Conservation (phyloP, 1,284 basidiomycete genomes). For the Ganoderma boninense region DNA sequence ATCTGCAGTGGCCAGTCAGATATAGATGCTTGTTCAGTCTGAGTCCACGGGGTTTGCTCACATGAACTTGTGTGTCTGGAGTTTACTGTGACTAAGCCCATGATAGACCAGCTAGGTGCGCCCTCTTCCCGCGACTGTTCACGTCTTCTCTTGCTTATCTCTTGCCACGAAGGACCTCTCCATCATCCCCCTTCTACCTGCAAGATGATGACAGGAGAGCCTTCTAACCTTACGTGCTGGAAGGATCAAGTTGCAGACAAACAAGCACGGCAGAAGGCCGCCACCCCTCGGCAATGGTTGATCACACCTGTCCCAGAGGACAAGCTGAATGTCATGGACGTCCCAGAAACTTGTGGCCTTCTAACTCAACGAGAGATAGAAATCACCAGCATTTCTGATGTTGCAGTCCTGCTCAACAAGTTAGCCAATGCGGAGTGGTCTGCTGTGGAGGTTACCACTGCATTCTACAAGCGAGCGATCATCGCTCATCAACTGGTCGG, state of each 20-base stretch:
- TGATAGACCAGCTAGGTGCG: not conserved
- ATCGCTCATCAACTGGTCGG: constrained; percentile 61
- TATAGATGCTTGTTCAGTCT: not conserved
- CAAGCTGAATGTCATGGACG: constrained; percentile 47
- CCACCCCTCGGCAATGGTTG: constrained; percentile 58
- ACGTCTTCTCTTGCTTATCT: not conserved
- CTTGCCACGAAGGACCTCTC: not conserved
- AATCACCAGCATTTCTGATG: constrained; percentile 36
- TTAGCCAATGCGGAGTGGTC: constrained; percentile 47
- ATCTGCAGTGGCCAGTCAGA: not conserved
- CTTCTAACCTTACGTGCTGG: constrained; percentile 15
- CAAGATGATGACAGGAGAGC: constrained; percentile 13
- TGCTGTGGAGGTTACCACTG: constrained; percentile 48
- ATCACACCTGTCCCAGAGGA: constrained; percentile 41
- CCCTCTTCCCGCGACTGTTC: not conserved
- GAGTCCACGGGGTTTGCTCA: not conserved
- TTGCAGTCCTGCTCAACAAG: constrained; percentile 44
- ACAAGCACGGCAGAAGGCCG: constrained; percentile 48
- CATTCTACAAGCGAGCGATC: constrained; percentile 57
- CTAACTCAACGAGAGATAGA: constrained; percentile 50
- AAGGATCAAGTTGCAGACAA: constrained; percentile 41
- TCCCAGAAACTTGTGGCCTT: constrained; percentile 53
- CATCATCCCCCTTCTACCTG: not conserved
- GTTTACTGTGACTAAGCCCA: not conserved
- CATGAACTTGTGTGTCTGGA: not conserved